Evolutionary conservation across 2,329 filamentous ascomycete genomes (phyloP).

Genomic region (Periglandula ipomoeae): DNA sequence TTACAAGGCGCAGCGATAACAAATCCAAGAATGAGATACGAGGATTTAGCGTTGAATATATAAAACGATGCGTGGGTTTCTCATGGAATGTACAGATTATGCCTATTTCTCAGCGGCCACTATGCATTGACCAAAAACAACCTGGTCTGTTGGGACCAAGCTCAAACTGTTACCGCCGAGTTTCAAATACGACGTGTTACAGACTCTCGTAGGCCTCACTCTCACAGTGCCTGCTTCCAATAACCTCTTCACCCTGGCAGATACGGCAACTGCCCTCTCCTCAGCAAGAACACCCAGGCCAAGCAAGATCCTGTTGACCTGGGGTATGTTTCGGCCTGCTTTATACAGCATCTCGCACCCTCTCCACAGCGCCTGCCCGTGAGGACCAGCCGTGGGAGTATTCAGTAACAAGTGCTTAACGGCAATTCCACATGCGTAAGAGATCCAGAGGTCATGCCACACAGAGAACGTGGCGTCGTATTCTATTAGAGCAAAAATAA

Average conservation of each 20-base stretch:
- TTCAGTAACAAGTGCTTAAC: conserved; percentile 4
- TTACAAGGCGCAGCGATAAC: no score
- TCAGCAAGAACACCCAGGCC: neutral
- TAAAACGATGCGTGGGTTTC: no score
- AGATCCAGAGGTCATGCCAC: conserved; percentile 14
- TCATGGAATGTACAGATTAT: no score
- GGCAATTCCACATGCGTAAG: conserved; percentile 7
- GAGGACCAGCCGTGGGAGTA: neutral
- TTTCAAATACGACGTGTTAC: neutral
- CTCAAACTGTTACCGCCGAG: neutral
- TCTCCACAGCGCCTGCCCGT: conserved; percentile 1
- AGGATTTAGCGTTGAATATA: no score
- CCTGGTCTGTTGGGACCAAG: neutral
- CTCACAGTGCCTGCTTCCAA: neutral
- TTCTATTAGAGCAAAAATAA: conserved; percentile 13
- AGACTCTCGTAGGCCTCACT: neutral
- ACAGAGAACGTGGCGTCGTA: conserved; percentile 17
- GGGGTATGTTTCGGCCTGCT: conserved; percentile 4
- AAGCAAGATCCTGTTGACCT: conserved; percentile 1
- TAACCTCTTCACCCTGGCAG: neutral
- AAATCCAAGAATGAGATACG: no score
- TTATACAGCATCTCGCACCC: conserved; percentile 8
- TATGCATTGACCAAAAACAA: neutral
- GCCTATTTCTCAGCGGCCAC: neutral
- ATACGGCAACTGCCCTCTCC: neutral